phyloP scores from a whole-genome alignment of 768 basidiomycete genomes.

The Lentinula edodes region DNA sequence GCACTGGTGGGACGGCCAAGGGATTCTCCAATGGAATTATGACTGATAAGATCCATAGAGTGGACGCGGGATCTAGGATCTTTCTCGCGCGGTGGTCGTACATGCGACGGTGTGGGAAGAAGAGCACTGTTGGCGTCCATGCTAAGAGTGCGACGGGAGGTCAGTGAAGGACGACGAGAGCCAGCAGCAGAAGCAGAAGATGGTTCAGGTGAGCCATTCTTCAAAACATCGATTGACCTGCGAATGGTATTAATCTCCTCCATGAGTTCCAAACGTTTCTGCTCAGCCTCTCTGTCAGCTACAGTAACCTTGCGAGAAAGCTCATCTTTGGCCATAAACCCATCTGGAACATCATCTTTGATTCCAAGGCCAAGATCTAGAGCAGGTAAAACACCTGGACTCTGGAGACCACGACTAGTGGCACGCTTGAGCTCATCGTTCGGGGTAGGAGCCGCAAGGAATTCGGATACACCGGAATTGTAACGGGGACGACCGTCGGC shows the following conservation, averaged over 20 bases:
- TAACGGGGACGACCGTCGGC: constrained; percentile 51
- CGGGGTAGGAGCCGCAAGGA: constrained; percentile 54
- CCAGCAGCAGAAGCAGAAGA: constrained; percentile 42
- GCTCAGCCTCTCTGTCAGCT: constrained; percentile 43
- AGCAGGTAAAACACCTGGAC: constrained; percentile 54
- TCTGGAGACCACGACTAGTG: constrained; percentile 39
- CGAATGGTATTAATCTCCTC: constrained; percentile 78
- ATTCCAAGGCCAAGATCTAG: constrained; percentile 75
- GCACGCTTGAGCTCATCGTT: constrained; percentile 58
- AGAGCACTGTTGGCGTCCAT: constrained; percentile 56
- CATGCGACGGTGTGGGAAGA: constrained; percentile 43
- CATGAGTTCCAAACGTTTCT: constrained; percentile 62
- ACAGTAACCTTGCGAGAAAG: constrained; percentile 31
- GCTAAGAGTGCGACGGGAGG: constrained; percentile 65
- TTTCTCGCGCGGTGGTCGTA: constrained; percentile 63
- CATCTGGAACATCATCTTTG: constrained; percentile 67
- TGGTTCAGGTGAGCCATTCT: constrained; percentile 65
- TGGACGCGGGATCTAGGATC: constrained; percentile 67
- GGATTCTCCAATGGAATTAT: constrained; percentile 42
- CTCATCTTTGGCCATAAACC: constrained; percentile 52
- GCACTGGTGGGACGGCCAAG: constrained; percentile 68
- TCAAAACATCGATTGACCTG: constrained; percentile 70
- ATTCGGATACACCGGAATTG: constrained; percentile 68
- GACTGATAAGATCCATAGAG: constrained; percentile 64
- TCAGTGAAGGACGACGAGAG: constrained; percentile 61